Base-by-base conservation (phyloP, 2,329 filamentous ascomycete genomes). In the Ophiocordyceps camponoti-saundersi region DNA sequence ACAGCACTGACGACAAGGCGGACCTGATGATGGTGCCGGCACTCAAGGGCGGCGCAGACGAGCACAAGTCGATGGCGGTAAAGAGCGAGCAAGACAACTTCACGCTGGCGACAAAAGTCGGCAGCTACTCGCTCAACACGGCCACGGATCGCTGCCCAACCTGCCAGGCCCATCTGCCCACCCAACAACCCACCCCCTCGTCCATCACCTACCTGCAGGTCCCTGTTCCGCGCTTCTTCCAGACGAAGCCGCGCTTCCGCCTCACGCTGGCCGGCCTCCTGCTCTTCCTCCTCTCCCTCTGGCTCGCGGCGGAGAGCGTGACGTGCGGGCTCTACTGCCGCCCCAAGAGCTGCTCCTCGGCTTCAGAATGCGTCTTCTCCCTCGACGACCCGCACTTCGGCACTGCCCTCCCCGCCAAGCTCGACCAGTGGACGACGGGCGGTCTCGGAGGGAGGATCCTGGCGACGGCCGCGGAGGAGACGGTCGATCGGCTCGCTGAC, bases 401-500 rank as follows among this genome's bases (percentile, higher is more conserved):
- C n/a, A 66, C 65, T 39, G 73, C 75, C 1, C 65, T 80, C 43
- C 77, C 77, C 3, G 70, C 77, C 48, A 80, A 80, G 61, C 55
- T 80, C 13, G 77, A 81, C 55, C 69, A 80, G 53, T 80, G 76
- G 76, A 56, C 65, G 10, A 74, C 72, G 0, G 70, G 72, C 16
- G 75, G 75, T 1, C 61, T 59, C 32, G 72, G 71, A 6, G 69
- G 72, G 36, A 53, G 51, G 1, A 42, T 68, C 3, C 57, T 61
- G 15, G 57, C 57, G n/a, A 56, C 59, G 42, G 51, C 65, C 2
- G 53, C 56, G 5, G 68, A 75, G 45, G 67, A 73, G 34, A 50
- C 67, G 1, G 59, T 61, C 7, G 75, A 79, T 52, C 56, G 63
- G 50, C 44, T 63, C 21, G 71, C 71, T 0, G 74, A 79, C 29